A percentile compares a stretch with the other conserved stretches of the same genome.
Conservation (phyloP, 169 alveolate species). For the Fabrea salina region DNA sequence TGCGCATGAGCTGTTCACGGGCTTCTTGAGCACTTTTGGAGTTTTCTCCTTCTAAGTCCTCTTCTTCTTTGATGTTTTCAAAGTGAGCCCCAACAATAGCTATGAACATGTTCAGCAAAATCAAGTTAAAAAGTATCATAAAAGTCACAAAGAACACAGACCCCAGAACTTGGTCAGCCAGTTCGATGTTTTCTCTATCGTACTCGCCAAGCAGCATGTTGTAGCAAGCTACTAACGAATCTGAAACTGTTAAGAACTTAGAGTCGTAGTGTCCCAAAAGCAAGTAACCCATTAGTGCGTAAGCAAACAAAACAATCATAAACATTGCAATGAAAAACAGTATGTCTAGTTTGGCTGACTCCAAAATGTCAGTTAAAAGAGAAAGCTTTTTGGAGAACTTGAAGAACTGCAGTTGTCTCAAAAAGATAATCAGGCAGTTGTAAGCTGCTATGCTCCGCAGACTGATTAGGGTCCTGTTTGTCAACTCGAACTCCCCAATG, state of each 20-base stretch:
- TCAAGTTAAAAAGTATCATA: constrained; percentile 30
- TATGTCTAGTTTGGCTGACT: constrained; percentile 33
- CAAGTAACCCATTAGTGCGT: constrained; percentile 30
- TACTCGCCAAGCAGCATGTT: constrained; percentile 30
- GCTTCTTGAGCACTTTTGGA: neutral
- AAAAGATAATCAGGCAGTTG: neutral
- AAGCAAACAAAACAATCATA: constrained; percentile 27
- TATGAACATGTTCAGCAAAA: constrained; percentile 29
- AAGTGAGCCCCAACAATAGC: constrained; percentile 33
- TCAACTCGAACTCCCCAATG: neutral
- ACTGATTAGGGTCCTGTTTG: neutral
- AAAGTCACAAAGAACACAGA: constrained; percentile 27
- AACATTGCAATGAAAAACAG: constrained; percentile 36
- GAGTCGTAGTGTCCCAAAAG: constrained; percentile 30
- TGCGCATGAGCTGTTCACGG: neutral
- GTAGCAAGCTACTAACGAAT: constrained; percentile 18
- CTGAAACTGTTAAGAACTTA: neutral
- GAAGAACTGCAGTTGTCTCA: neutral
- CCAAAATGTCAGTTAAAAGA: constrained; percentile 29
- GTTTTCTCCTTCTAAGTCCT: neutral
- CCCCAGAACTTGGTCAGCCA: constrained; percentile 17
- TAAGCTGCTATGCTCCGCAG: neutral
- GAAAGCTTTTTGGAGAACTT: neutral
- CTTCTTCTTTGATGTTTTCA: neutral
- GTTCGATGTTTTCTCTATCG: neutral